Evolutionary conservation across 116 monocot species (phyloP).

Genomic region (Papilionanthe hybrid): DNA sequence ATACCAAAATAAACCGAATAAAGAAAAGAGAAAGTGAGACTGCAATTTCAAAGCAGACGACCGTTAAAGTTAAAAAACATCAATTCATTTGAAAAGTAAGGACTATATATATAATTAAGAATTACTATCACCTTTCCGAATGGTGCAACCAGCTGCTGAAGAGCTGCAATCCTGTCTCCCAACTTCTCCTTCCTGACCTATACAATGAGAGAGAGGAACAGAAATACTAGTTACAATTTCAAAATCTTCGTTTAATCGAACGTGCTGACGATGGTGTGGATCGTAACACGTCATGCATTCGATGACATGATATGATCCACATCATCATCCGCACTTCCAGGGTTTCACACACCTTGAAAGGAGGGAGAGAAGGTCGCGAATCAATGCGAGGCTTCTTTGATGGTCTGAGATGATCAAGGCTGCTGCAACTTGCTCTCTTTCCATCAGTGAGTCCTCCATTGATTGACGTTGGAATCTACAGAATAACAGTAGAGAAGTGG

Average conservation of each 20-base stretch:
- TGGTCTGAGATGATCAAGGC: conserved; percentile 7
- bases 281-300: no score
- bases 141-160: conserved; percentile 86
- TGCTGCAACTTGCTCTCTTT: conserved; percentile 20
- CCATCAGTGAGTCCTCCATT: conserved; percentile 36
- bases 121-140: conserved; percentile 65
- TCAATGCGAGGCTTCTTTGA: conserved; percentile 56
- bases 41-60: no score
- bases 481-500: conserved; percentile 13
- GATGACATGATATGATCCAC: no score
- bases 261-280: no score
- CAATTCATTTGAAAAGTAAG: neutral
- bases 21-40: no score
- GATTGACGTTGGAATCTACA: conserved; percentile 28
- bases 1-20: no score
- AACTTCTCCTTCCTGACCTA: conserved; percentile 94
- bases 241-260: neutral
- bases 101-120: neutral
- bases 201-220: neutral
- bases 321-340: no score
- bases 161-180: conserved; percentile 85
- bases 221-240: neutral
- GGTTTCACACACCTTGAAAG: conserved; percentile 94
- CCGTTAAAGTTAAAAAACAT: neutral
- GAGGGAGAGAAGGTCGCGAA: conserved; percentile 49